Evolutionary conservation across 768 basidiomycete species (phyloP), one percentile per base, ranked within the genome.

Genomic region (Trametes elegans): DNA sequence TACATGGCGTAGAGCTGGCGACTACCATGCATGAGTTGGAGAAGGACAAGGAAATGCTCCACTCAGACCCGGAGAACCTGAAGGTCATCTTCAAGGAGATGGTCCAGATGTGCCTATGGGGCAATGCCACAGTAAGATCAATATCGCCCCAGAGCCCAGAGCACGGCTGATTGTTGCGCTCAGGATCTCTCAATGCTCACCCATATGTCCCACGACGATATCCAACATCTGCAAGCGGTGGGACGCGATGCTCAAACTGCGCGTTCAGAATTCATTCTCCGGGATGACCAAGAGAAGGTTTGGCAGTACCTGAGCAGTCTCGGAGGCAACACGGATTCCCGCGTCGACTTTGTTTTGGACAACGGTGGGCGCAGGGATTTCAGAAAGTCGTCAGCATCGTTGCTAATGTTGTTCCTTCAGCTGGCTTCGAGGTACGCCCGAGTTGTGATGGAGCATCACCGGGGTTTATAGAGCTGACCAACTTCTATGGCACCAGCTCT

Each of bases 101-200:
- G 88, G 76, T 90, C 7, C 90, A 93, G 65, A 92, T 94, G 82
- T 90, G 89, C 70, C 78, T 93, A 23, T 93, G 92, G 93, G 95
- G 95, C 40, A 98, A 98, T 67, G 93, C 94, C 13, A 97, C 94
- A 23, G 91, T 91, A 62, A 59, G 76, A 16, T 19, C 21, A 23
- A 8, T 19, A 21, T 24, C 23, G 18, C 23, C 26, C 27, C 4
- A 16, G 11, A 2, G 2, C 3, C 11, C 3, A 26, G 11, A 4
- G 21, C 7, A n/a, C 16, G 6, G n/a, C 35, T 48, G 13, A 44
- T 45, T 46, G 34, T 49, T 18, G 2, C 11, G 31, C n/a, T n/a
- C 59, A 92, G 87, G 96, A 99, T 69, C 77, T 98, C 4, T 95
- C 93, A 0, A 82, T 98, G 11, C 77, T 98, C 24, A 93, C 93